Base-by-base conservation (phyloP, 768 basidiomycete species). In the Boletus reticulatus region DNA sequence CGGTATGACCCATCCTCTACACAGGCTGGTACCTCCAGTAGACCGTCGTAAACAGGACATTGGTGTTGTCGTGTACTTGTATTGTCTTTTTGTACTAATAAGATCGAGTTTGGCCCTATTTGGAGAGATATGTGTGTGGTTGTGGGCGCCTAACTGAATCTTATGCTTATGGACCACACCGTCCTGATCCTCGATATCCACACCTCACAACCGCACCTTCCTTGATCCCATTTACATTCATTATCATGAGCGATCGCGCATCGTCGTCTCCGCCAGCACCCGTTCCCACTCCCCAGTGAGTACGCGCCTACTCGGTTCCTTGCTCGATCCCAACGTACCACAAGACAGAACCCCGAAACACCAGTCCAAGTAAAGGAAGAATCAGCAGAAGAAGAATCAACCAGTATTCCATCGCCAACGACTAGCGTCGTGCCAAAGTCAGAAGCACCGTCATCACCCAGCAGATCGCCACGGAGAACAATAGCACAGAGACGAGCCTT, bases 401-500 rank as follows among this genome's bases (percentile, higher is more conserved):
- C 34, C 34, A 27, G 22, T n/a, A 17, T 52, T 2, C 52, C 47
- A 24, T 63, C 58, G 2, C 61, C 61, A 19, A 51, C 52, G 5
- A 4, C 44, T 19, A 58, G 50, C 34, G 10, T 53, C 13, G 32
- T 39, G 17, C 50, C 11, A 43, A 24, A 22, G 9, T 10, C 43
- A 27, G 31, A 41, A 3, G 11, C 9, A 4, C 45, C 59, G 10
- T 52, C 50, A 5, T 20, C 52, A 17, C 57, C 65, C 7, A 31
- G 41, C 64, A 73, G 56, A 51, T 43, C 56, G 22, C 45, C 10
- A 62, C 72, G 61, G 27, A 59, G 16, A 42, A 50, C 52, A 1
- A 75, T 74, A 58, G 72, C 72, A 45, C 78, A 85, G 59, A 75
- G 84, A 55, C 78, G 80, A 58, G 77, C 76, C 13, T 56, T 74